These are phyloP conservation scores for Cladophialophora chaetospira DNA, from an alignment of 2,329 filamentous ascomycete genomes.

Conservation along the genomic window DNA sequence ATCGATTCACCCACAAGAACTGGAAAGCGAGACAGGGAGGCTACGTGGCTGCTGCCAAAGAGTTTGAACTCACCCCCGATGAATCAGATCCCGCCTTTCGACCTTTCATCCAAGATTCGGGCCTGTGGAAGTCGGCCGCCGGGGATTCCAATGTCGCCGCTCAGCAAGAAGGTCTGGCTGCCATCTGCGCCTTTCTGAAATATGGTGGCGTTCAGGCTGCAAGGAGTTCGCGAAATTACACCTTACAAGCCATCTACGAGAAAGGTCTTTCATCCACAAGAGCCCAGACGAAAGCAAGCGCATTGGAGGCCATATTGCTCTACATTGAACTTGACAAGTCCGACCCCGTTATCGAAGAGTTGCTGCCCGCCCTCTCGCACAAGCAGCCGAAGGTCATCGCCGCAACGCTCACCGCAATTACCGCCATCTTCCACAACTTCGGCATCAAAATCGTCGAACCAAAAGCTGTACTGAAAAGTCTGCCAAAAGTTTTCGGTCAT, in stretches of 20 bases:
- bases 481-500: conserved; percentile 91
- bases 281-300: conserved; percentile 82
- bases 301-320: conserved; percentile 81
- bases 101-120: conserved; percentile 81
- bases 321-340: conserved; percentile 88
- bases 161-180: conserved; percentile 86
- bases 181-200: conserved; percentile 89
- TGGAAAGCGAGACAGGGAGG: conserved; percentile 97
- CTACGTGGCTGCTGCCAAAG: conserved; percentile 88
- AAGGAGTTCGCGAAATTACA: conserved; percentile 69
- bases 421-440: conserved; percentile 86
- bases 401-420: conserved; percentile 73
- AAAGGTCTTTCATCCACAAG: conserved; percentile 88
- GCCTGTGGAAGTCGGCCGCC: conserved; percentile 89
- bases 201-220: conserved; percentile 76
- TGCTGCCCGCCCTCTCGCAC: conserved; percentile 78
- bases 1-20: conserved; percentile 57
- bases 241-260: conserved; percentile 79
- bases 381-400: conserved; percentile 90
- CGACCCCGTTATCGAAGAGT: conserved; percentile 83
- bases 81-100: conserved; percentile 83
- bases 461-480: conserved; percentile 81
- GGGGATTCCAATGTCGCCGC: conserved; percentile 95
- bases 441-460: conserved; percentile 93
- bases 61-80: conserved; percentile 80